Evolutionary conservation across 495 filamentous ascomycete genomes (phyloP), one percentile per base, ranked within the genome.

Genomic region (Podospora australis): DNA sequence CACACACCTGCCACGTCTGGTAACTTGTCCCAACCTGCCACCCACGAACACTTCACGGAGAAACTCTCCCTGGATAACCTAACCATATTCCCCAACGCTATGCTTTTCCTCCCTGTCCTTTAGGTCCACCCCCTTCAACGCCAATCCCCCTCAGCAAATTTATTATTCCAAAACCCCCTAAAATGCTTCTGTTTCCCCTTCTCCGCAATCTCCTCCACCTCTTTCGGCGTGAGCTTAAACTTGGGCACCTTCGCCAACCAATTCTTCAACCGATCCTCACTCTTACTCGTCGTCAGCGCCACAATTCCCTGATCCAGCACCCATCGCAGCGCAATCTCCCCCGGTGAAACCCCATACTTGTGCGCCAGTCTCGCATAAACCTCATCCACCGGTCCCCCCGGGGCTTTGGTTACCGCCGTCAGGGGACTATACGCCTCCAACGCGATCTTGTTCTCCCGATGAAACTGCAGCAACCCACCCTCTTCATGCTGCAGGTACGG

Each of bases 401-500:
- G 66, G 1, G 78, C 84, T 56, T 80, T 86, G 5, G 75, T 84
- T 10, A 81, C 64, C 0, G 87, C 77, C 4, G 78, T 78, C 28
- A 95, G 69, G 4, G 87, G 80, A 0, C 65, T 75, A 62, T 91
- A 96, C 24, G 83, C 85, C 3, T 74, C 68, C 0, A 82, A 77
- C 5, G 81, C 81, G 56, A 96, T 92, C 17, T 71, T 70, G 48
- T 88, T 72, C 59, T 78, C 66, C 55, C 78, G 74, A 48, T 84
- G 81, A 65, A 77, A 87, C 4, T 68, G 63, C 4, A 94, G 30
- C 13, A 95, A 72, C n/a, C 68, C 59, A 1, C 41, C 48, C 4
- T 13, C 65, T 2, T 69, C 69, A 62, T 84, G 88, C 64, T 95
- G 90, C 28, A 95, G 73, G 63, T 96, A 95, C 0, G 88, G 84